Conservation (phyloP, 805 yeast species). For the Hanseniaspora singularis region DNA sequence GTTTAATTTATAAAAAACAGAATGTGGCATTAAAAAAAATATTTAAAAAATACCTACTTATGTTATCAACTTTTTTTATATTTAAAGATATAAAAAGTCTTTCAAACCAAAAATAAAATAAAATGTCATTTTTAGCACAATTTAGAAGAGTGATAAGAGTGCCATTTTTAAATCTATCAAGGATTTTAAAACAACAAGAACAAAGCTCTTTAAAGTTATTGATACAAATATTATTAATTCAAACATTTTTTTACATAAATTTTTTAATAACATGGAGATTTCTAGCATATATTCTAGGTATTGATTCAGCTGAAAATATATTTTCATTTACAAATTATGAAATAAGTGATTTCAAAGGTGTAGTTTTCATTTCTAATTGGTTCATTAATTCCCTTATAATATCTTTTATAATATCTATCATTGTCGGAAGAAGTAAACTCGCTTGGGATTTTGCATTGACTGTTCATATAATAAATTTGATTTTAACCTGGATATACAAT, state of each 20-base stretch:
- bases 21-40: no score
- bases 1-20: no score
- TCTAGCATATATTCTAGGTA: slow-evolving; percentile 3
- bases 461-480: slow-evolving; percentile 69
- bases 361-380: slow-evolving; percentile 67
- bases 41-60: no score
- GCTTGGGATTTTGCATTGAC: slow-evolving; percentile 98
- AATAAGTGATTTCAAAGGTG: slow-evolving; percentile 53
- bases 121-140: slow-evolving; percentile 3
- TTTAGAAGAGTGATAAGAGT: slow-evolving; percentile 5
- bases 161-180: slow-evolving; percentile 3
- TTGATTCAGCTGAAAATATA: slow-evolving; percentile 25
- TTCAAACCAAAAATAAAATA: neutral
- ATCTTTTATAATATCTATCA: slow-evolving; percentile 69
- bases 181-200: slow-evolving; percentile 7
- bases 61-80: neutral
- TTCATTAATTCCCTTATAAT: slow-evolving; percentile 69
- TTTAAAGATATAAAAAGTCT: neutral
- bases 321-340: slow-evolving; percentile 55
- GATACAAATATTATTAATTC: slow-evolving; percentile 4
- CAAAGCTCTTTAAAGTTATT: slow-evolving; percentile 1
- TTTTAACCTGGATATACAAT: slow-evolving; percentile 32
- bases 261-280: slow-evolving; percentile 6
- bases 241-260: slow-evolving; percentile 2
- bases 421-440: slow-evolving; percentile 83